phyloP scores from a whole-genome alignment of 2,329 filamentous ascomycete genomes.

The Proliferodiscus dingleyae region DNA sequence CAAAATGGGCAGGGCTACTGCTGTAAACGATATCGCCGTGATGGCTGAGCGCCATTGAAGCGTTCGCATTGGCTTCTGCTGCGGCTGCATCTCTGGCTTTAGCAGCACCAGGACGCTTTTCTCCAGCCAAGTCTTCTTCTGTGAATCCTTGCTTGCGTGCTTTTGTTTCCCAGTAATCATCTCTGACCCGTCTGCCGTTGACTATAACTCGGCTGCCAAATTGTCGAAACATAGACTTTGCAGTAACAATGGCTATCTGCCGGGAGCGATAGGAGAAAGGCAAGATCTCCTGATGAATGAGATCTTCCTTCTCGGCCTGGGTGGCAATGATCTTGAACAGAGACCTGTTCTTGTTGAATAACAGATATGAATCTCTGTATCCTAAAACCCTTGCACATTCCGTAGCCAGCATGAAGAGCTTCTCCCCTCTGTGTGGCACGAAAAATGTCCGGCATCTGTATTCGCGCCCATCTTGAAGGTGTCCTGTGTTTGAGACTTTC shows the following conservation, averaged over 20 bases:
- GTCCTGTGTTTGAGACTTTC: conserved; percentile 82
- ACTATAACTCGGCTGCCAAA: conserved; percentile 93
- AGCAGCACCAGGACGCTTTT: conserved; percentile 88
- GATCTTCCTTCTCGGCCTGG: conserved; percentile 91
- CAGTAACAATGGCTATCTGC: conserved; percentile 97
- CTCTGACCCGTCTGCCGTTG: conserved; percentile 82
- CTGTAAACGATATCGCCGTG: conserved; percentile 88
- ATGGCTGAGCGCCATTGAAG: conserved; percentile 54
- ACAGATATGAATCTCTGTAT: conserved; percentile 93
- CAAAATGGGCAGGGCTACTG: conserved; percentile 62
- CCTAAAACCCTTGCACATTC: conserved; percentile 92
- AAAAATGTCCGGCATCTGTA: conserved; percentile 93
- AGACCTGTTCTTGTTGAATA: conserved; percentile 98
- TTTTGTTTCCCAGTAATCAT: conserved; percentile 99
- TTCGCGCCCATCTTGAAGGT: conserved; percentile 74
- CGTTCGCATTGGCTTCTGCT: conserved; percentile 54
- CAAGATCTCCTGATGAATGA: conserved; percentile 90
- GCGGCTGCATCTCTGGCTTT: conserved; percentile 81
- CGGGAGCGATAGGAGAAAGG: conserved; percentile 98
- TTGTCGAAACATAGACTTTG: conserved; percentile 96
- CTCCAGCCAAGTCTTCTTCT: conserved; percentile 89
- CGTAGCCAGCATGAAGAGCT: conserved; percentile 97
- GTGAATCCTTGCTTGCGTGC: conserved; percentile 97
- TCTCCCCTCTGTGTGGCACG: conserved; percentile 84
- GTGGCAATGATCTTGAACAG: conserved; percentile 97